Base-by-base conservation (phyloP, 495 filamentous ascomycete genomes). In the Cercophora sp. region DNA sequence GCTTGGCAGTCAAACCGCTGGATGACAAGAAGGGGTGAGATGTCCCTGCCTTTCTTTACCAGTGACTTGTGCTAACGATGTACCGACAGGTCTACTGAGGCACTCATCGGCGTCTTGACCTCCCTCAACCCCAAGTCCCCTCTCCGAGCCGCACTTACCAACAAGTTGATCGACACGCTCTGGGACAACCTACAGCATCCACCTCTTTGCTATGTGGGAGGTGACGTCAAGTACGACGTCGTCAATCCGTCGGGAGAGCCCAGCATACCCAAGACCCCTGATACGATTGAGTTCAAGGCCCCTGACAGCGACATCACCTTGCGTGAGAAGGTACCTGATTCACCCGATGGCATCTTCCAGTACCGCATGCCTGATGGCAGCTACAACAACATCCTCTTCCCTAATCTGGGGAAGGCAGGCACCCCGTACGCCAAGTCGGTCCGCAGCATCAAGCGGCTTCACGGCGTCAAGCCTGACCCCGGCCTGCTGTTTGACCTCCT, bases 131-230 rank as follows among this genome's bases (percentile, higher is more conserved):
- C 76, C n/a, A 77, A 71, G 4, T 85, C 80, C 2, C 72, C 72
- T 36, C 66, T 73, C 35, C 68, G 78, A 13, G 73, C 63, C 24
- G 67, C 73, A 5, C 57, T 88, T 34, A 87, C 82, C 27, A 74
- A 81, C 56, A 64, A 69, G 29, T 81, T 89, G 53, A 71, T 89
- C 31, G 76, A 76, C 26, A 70, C 78, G 20, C 70, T 89, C 5
- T 89, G 85, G 85, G 74, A 78, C 54, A 85, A 85, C 43, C 66
- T 89, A 31, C 70, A 85, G 54, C 86, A 88, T 60, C 86, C 85
- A 11, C 86, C 85, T 8, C 60, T 77, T 40, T 82, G 78, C 58
- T 86, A 74, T 57, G 74, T 80, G 32, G 67, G 69, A 5, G 52
- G 64, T 40, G 47, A 67, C 47, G 58, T 65, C 19, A 62, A 59